Percentiles rank a stretch among this genome's conserved stretches.
phyloP scores from a whole-genome alignment of 305 asterid genomes.

The Fraxinus sp. region DNA sequence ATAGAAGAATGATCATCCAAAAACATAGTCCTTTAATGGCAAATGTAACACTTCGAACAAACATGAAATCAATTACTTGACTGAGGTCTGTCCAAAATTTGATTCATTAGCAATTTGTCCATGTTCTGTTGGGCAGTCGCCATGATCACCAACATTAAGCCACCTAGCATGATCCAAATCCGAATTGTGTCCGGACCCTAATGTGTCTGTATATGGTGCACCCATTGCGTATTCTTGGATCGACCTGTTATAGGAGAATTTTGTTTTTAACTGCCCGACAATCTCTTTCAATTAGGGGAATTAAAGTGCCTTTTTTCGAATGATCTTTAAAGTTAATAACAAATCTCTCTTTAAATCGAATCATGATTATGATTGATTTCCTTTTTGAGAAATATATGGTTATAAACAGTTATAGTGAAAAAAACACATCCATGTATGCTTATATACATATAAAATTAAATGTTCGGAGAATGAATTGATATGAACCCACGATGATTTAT shows the following conservation, averaged over 20 bases:
- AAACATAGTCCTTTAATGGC: not conserved
- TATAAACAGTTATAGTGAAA: no score
- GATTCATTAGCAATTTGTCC: not conserved
- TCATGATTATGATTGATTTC: not conserved
- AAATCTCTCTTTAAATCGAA: not conserved
- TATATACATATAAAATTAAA: no score
- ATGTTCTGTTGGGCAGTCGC: not conserved
- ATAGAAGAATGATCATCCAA: no score
- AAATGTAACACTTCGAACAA: not conserved
- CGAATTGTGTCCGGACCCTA: not conserved
- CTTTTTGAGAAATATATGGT: not conserved
- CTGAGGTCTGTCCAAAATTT: not conserved
- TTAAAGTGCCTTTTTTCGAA: not conserved
- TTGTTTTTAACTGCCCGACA: not conserved
- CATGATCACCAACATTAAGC: not conserved
- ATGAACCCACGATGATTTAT: no score
- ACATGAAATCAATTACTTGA: not conserved
- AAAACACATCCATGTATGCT: no score
- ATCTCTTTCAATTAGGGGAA: not conserved
- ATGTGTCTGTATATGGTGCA: not conserved
- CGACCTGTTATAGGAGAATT: not conserved
- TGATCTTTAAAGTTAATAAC: not conserved
- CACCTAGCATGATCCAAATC: not conserved
- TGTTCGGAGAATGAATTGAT: no score
- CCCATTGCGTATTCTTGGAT: not conserved